Evolutionary conservation across 345 rosid species (phyloP).

Genomic region (Conringia planisiliqua): DNA sequence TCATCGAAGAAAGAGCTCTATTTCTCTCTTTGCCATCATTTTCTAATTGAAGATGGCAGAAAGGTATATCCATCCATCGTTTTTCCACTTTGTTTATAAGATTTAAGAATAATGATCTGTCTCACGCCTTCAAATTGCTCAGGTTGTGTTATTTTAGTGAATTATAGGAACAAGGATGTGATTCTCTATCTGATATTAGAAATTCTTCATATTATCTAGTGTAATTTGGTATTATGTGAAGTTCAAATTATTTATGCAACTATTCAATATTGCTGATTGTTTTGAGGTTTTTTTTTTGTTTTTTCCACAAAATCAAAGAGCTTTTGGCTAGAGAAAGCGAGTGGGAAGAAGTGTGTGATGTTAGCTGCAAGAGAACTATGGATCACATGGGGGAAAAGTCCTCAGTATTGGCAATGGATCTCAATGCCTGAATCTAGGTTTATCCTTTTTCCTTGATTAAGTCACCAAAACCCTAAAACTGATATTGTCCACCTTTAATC

Average conservation of each 20-base stretch:
- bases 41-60: conserved; percentile 39
- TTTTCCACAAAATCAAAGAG: conserved; percentile 22
- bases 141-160: not conserved
- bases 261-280: not conserved
- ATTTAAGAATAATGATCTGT: not conserved
- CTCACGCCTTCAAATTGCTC: not conserved
- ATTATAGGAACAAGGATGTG: not conserved
- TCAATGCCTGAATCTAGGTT: conserved; percentile 43
- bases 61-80: conserved; percentile 33
- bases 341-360: conserved; percentile 38
- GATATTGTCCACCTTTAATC: not conserved
- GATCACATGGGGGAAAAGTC: conserved; percentile 51
- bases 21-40: conserved; percentile 41
- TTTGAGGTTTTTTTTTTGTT: not conserved
- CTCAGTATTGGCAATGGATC: conserved; percentile 50
- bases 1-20: conserved; percentile 46
- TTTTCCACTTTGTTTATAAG: not conserved
- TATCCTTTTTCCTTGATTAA: not conserved
- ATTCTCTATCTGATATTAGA: not conserved
- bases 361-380: conserved; percentile 39
- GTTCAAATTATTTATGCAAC: not conserved
- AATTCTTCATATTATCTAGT: not conserved
- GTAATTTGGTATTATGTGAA: not conserved
- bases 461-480: not conserved
- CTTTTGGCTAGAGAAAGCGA: conserved; percentile 44